Evolutionary conservation across 2,329 filamentous ascomycete genomes (phyloP).

Genomic region (Hymenoscyphus fructigenus): DNA sequence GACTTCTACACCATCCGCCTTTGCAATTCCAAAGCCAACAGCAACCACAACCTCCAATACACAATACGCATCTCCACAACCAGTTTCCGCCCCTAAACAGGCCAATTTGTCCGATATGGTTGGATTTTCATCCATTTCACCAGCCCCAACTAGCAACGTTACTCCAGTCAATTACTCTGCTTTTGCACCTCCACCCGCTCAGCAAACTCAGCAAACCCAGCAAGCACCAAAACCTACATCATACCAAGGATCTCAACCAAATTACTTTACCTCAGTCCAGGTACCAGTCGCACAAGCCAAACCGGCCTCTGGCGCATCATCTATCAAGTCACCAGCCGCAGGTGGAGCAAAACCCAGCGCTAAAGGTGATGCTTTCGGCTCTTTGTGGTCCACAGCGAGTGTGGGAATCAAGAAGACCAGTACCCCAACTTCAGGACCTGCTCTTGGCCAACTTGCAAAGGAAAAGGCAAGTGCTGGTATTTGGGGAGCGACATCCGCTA

Average conservation of each 20-base stretch:
- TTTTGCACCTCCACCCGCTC: slow-evolving; percentile 50
- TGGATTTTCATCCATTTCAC: slow-evolving; percentile 77
- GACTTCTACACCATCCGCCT: slow-evolving; percentile 45
- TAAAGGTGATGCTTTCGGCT: slow-evolving; percentile 85
- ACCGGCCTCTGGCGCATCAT: slow-evolving; percentile 35
- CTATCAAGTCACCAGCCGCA: slow-evolving; percentile 48
- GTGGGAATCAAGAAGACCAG: slow-evolving; percentile 72
- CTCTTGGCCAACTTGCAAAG: slow-evolving; percentile 93
- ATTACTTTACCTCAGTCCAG: slow-evolving; percentile 89
- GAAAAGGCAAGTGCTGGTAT: slow-evolving; percentile 94
- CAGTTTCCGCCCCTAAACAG: slow-evolving; percentile 78
- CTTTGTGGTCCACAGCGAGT: slow-evolving; percentile 71
- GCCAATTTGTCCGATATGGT: slow-evolving; percentile 79
- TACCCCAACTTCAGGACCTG: slow-evolving; percentile 65
- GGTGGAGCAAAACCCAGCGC: slow-evolving; percentile 50
- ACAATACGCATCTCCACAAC: slow-evolving; percentile 79
- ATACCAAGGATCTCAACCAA: slow-evolving; percentile 79
- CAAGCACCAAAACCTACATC: slow-evolving; percentile 49
- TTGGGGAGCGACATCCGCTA: slow-evolving; percentile 71
- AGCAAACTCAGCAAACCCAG: slow-evolving; percentile 35
- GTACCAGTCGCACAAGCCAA: slow-evolving; percentile 40
- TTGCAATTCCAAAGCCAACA: slow-evolving; percentile 44
- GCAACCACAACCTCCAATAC: slow-evolving; percentile 56
- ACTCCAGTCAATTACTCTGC: slow-evolving; percentile 63
- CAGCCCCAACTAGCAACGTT: slow-evolving; percentile 56